Evolutionary conservation across 192 early-diverging fungal species (phyloP).

Genomic region (Backusella mclennaniae): DNA sequence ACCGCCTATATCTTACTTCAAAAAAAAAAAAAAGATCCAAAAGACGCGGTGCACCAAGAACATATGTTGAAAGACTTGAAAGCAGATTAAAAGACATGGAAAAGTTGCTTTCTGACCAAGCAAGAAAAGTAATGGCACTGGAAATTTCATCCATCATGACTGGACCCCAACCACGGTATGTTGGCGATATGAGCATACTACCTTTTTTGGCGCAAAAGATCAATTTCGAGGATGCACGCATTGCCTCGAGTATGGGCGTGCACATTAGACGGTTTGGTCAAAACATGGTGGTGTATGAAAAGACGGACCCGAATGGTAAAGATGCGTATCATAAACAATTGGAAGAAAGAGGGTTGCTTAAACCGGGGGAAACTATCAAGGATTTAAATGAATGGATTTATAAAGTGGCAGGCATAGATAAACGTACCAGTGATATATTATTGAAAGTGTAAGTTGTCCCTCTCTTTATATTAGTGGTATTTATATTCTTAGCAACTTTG

Average conservation of each 20-base stretch:
- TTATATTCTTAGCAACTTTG: neutral
- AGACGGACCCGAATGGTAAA: neutral
- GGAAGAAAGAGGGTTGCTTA: slow-evolving; percentile 10
- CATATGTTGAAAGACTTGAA: slow-evolving; percentile 31
- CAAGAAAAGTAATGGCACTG: neutral
- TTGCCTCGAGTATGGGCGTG: neutral
- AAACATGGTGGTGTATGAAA: slow-evolving; percentile 15
- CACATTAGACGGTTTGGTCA: slow-evolving; percentile 19
- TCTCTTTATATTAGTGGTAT: neutral
- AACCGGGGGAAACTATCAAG: slow-evolving; percentile 17
- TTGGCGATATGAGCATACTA: slow-evolving; percentile 21
- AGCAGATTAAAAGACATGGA: slow-evolving; percentile 32
- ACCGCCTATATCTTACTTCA: neutral
- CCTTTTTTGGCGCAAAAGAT: slow-evolving; percentile 23
- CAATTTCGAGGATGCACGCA: slow-evolving; percentile 12
- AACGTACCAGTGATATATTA: slow-evolving; percentile 22
- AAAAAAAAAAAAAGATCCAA: slow-evolving; percentile 17
- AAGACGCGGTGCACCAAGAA: slow-evolving; percentile 29
- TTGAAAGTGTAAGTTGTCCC: slow-evolving; percentile 26
- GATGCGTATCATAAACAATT: neutral
- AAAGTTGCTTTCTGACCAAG: slow-evolving; percentile 7
- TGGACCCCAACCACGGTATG: slow-evolving; percentile 11
- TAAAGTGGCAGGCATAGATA: slow-evolving; percentile 25
- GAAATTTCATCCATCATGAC: neutral
- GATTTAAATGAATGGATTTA: slow-evolving; percentile 26